These are phyloP conservation scores for Cercospora sp. DNA, from an alignment of 2,329 filamentous ascomycete species.

Conservation along the genomic window DNA sequence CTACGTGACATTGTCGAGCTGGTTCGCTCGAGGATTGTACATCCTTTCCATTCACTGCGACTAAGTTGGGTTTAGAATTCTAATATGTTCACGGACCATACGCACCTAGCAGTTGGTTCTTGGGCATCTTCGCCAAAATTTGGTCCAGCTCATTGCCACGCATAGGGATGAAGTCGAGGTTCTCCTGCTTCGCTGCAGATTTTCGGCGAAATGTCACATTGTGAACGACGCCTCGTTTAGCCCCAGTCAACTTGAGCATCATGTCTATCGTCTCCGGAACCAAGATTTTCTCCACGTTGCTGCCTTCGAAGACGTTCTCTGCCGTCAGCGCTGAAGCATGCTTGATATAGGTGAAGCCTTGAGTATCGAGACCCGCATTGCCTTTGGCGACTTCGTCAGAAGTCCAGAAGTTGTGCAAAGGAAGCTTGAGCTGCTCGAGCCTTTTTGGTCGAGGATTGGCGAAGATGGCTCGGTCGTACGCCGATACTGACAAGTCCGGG, in stretches of 20 bases:
- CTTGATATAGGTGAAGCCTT: conserved; percentile 24
- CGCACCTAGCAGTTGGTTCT: conserved; percentile 20
- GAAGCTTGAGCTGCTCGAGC: conserved; percentile 17
- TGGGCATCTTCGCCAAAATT: conserved; percentile 15
- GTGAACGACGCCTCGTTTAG: conserved; percentile 20
- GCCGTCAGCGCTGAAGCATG: conserved; percentile 14
- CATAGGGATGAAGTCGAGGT: conserved; percentile 14
- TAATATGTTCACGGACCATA: neutral
- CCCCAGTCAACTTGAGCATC: conserved; percentile 24
- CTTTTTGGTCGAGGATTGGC: conserved; percentile 19
- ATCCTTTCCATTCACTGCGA: conserved; percentile 21
- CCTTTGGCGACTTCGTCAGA: conserved; percentile 19
- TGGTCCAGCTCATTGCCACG: conserved; percentile 18
- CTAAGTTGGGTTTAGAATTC: neutral
- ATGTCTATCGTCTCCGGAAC: conserved; percentile 20
- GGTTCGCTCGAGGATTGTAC: conserved; percentile 16
- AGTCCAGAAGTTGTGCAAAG: conserved; percentile 23
- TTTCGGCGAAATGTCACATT: conserved; percentile 19
- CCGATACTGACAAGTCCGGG: conserved; percentile 21
- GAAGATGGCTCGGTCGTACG: conserved; percentile 22
- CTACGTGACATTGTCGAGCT: conserved; percentile 25
- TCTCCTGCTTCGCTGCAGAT: conserved; percentile 15
- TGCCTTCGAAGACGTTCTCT: conserved; percentile 21
- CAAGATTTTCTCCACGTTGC: conserved; percentile 21
- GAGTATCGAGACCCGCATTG: conserved; percentile 20